These are phyloP conservation scores for Erodium maritimum DNA, from an alignment of 345 rosid genomes.

Conservation along the genomic window DNA sequence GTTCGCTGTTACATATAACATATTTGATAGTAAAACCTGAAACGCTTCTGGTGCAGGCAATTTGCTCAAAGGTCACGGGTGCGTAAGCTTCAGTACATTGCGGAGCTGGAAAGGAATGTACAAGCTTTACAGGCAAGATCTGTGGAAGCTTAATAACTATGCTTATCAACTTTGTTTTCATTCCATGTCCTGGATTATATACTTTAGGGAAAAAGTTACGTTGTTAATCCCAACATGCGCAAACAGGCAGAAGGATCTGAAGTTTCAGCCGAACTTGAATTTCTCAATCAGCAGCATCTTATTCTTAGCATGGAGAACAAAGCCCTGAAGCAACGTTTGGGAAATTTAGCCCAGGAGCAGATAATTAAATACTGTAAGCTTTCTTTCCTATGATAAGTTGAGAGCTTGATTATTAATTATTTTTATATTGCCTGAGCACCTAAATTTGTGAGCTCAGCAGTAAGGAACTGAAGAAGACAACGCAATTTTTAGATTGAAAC, in stretches of 20 bases:
- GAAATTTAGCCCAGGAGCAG: conserved; percentile 71
- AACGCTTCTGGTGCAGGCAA: conserved; percentile 49
- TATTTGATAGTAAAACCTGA: too few species aligned
- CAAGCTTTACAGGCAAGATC: conserved; percentile 91
- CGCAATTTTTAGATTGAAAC: neutral
- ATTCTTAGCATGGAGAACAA: conserved; percentile 84
- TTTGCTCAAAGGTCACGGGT: conserved; percentile 97
- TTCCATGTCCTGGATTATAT: neutral
- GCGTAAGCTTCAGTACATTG: conserved; percentile 95
- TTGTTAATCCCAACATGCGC: neutral
- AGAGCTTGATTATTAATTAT: neutral
- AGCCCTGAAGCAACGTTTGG: conserved; percentile 73
- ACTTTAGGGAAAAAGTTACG: neutral
- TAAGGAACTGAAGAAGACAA: neutral
- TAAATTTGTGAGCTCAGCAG: neutral
- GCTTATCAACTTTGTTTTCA: neutral
- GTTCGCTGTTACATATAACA: too few species aligned
- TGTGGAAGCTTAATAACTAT: neutral
- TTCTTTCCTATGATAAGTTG: conserved; percentile 1
- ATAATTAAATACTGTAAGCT: conserved; percentile 66
- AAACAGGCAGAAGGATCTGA: conserved; percentile 72
- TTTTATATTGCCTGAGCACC: conserved; percentile 1
- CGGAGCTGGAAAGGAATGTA: conserved; percentile 95
- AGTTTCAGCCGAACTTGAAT: conserved; percentile 81
- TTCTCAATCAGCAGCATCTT: conserved; percentile 69